Base-by-base conservation (phyloP, 495 filamentous ascomycete species). In the Annulohypoxylon stygium region DNA sequence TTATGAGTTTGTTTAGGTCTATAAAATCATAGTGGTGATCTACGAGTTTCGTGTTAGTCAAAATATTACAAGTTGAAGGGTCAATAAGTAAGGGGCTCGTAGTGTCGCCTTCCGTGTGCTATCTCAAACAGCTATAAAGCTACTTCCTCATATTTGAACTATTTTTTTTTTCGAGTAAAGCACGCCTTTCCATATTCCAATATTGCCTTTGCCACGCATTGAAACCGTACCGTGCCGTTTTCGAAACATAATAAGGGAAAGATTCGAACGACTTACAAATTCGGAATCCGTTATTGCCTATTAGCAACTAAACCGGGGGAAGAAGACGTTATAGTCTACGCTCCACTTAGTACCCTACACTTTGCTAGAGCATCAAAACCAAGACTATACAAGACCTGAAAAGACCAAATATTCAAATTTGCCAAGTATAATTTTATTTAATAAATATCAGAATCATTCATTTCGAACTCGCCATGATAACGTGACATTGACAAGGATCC, bases 401-500 rank as follows among this genome's bases (percentile, higher is more conserved):
- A 43, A 23, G n/a, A 60, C 14, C 23, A 39, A 23, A 59, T 18
- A 59, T 59, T 34, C 55, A 41, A 59, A 16, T 5, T 59, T 45
- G 14, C 41, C 14, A 12, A 20, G 7, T 26, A 51, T 26, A 26
- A 59, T 51, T 59, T 39, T 16, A 51, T 14, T 51, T 3, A 37
- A 55, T 58, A 51, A 33, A 55, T 30, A 41, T 10, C 11, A 9
- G 14, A 30, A 51, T 48, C 34, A 58, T 39, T 57, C 57, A 47
- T 65, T 16, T 53, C 60, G n/a, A 47, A 47, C 71, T 70, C 36
- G 62, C 71, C 67, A 67, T 67, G 58, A 66, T 67, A 74, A 74
- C 71, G 71, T 74, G 71, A 74, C 71, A 67, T 74, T 18, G 67
- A 70, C 71, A 57, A 74, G 71, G 71, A 48, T 74, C 71, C 71